Evolutionary conservation across 164 flowering plant species (phyloP).

Genomic region (Magnolia sinica): DNA sequence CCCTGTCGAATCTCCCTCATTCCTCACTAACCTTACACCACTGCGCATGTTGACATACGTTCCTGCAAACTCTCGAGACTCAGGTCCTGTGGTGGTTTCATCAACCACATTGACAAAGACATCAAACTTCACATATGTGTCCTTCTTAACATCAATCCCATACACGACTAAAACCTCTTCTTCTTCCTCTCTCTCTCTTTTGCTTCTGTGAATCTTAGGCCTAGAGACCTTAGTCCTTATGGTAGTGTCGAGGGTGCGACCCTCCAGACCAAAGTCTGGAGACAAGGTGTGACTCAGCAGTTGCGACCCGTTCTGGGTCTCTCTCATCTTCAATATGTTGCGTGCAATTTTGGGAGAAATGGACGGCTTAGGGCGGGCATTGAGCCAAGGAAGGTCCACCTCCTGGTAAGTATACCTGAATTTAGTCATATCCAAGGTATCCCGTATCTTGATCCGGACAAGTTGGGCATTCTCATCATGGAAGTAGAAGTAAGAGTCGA

Average conservation of each 20-base stretch:
- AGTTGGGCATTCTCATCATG: slow-evolving; percentile 11
- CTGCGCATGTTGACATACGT: slow-evolving; percentile 22
- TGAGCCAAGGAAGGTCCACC: slow-evolving; percentile 20
- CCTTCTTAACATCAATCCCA: slow-evolving; percentile 24
- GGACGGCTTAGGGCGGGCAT: slow-evolving; percentile 27
- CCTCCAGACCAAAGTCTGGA: slow-evolving; percentile 14
- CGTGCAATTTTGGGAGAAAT: slow-evolving; percentile 25
- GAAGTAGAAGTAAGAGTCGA: slow-evolving; percentile 11
- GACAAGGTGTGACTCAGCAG: background rate
- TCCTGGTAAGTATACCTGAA: slow-evolving; percentile 20
- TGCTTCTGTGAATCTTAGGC: background rate
- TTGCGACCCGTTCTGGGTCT: background rate
- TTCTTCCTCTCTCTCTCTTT: slow-evolving; percentile 8
- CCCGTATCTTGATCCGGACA: slow-evolving; percentile 19
- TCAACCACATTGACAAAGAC: slow-evolving; percentile 23
- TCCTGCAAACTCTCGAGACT: slow-evolving; percentile 30
- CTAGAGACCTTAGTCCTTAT: slow-evolving; percentile 13
- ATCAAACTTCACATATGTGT: slow-evolving; percentile 27
- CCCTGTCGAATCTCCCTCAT: slow-evolving; percentile 12
- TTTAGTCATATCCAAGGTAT: slow-evolving; percentile 21
- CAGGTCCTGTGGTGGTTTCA: slow-evolving; percentile 20
- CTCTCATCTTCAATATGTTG: slow-evolving; percentile 17
- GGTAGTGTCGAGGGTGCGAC: slow-evolving; percentile 17
- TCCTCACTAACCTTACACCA: slow-evolving; percentile 19
- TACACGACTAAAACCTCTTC: slow-evolving; percentile 19